phyloP scores from a whole-genome alignment of 2,329 filamentous ascomycete species.

The Stagonosporopsis cucurbitacearum region DNA sequence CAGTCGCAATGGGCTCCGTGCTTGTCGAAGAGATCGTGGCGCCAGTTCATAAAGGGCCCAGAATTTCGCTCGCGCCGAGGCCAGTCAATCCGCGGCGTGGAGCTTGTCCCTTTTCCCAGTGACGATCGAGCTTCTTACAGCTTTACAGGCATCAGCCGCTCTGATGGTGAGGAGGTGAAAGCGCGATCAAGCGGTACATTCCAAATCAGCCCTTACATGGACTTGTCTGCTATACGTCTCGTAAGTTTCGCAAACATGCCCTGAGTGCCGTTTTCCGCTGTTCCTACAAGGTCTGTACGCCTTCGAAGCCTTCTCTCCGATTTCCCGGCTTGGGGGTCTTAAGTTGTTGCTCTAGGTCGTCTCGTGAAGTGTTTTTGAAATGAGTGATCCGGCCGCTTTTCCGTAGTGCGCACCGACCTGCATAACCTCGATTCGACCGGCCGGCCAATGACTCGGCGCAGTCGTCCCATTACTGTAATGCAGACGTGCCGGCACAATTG shows the following conservation, averaged over 20 bases:
- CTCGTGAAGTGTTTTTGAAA: slow-evolving; percentile 12
- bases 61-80: slow-evolving; percentile 8
- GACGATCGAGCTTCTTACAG: slow-evolving; percentile 6
- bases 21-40: slow-evolving; percentile 11
- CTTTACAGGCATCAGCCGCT: slow-evolving; percentile 4
- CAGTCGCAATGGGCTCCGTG: neutral
- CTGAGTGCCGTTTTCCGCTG: slow-evolving; percentile 3
- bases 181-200: slow-evolving; percentile 3
- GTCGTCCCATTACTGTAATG: neutral
- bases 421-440: slow-evolving; percentile 3
- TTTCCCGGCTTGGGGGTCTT: slow-evolving; percentile 15
- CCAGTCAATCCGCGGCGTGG: slow-evolving; percentile 1
- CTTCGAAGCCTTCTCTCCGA: neutral
- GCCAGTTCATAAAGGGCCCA: slow-evolving; percentile 3
- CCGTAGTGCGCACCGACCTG: slow-evolving; percentile 10
- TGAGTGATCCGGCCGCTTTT: slow-evolving; percentile 6
- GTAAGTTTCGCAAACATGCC: neutral
- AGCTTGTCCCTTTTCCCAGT: slow-evolving; percentile 10
- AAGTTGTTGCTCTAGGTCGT: slow-evolving; percentile 3
- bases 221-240: neutral
- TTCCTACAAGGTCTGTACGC: neutral
- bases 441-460: neutral
- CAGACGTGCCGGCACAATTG: neutral
- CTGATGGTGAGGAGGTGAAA: neutral
- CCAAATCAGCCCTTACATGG: slow-evolving; percentile 14